Conservation (phyloP, 441 rosid genomes). For the Populus trichocarpa region DNA sequence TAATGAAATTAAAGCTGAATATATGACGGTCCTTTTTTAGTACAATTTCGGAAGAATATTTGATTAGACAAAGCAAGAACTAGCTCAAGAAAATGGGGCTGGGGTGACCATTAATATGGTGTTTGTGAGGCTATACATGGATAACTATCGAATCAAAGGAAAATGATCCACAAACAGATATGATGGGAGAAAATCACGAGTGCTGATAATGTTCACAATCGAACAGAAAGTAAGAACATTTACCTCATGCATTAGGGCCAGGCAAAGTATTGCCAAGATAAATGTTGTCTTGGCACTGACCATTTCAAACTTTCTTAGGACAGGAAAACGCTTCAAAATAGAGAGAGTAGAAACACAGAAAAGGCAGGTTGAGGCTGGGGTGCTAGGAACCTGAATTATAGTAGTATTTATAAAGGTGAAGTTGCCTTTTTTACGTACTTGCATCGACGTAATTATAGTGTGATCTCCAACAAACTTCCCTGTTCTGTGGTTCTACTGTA, state of each 20-base stretch:
- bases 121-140: background rate
- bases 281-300: conserved; percentile 9
- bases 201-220: background rate
- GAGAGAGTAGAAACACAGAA: background rate
- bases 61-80: background rate
- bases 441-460: background rate
- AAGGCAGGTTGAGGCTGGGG: background rate
- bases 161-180: background rate
- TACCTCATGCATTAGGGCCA: conserved; percentile 22
- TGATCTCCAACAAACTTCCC: background rate
- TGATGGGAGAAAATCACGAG: background rate
- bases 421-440: background rate
- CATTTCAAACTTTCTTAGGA: background rate
- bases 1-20: background rate
- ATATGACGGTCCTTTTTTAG: background rate
- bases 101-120: background rate
- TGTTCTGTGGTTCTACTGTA: background rate
- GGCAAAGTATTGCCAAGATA: conserved; percentile 19
- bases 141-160: background rate
- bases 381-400: background rate
- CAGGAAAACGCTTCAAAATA: background rate
- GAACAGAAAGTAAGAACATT: background rate
- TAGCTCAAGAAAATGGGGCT: background rate
- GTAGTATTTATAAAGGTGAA: background rate
- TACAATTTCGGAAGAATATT: background rate